These are phyloP conservation scores for Podila epicladia DNA, from an alignment of 192 early-diverging fungal genomes.

Conservation along the genomic window DNA sequence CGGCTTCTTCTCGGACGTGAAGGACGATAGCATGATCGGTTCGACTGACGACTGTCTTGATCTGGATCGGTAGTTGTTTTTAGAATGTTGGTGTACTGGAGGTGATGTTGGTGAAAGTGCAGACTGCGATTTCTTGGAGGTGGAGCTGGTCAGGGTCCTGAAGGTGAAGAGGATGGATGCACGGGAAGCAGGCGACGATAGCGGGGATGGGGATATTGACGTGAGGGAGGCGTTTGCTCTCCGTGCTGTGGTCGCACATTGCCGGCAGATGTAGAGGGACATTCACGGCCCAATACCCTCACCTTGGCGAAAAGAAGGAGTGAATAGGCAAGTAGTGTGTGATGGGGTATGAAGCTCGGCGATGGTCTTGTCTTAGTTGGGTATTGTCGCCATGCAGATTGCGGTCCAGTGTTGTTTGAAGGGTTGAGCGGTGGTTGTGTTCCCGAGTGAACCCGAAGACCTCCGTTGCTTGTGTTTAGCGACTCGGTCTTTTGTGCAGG, in stretches of 20 bases:
- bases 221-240: not conserved
- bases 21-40: not conserved
- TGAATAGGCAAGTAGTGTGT: not conserved
- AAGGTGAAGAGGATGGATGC: not conserved
- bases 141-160: not conserved
- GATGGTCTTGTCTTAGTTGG: no score
- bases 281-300: slow-evolving; percentile 3
- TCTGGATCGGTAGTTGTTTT: no score
- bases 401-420: no score
- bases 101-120: not conserved
- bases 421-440: not conserved
- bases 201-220: not conserved
- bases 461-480: no score
- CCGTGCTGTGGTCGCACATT: slow-evolving; percentile 24
- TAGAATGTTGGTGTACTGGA: not conserved
- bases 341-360: no score
- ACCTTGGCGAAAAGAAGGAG: not conserved
- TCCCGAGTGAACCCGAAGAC: no score
- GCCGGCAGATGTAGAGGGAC: slow-evolving; percentile 45
- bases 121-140: not conserved
- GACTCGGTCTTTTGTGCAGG: no score
- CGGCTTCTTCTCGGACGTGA: not conserved
- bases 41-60: no score
- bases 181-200: not conserved
- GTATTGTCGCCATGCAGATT: not conserved